Evolutionary conservation across 768 basidiomycete species (phyloP).

Genomic region (Amanita pseudoporphyria): DNA sequence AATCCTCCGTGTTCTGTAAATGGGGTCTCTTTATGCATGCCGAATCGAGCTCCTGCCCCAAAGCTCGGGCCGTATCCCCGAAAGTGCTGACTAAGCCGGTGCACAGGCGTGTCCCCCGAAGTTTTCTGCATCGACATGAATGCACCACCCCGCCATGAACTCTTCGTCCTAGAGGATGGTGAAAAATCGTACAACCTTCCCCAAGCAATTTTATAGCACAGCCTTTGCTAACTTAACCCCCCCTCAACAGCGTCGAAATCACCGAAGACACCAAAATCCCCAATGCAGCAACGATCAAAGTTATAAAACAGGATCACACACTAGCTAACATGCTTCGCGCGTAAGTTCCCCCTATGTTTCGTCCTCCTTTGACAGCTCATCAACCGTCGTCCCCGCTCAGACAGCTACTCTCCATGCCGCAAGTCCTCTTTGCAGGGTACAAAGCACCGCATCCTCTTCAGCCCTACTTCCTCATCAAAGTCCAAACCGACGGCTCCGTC

Average conservation of each 20-base stretch:
- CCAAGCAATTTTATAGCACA: constrained; percentile 30
- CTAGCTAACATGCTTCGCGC: constrained; percentile 94
- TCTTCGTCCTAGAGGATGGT: constrained; percentile 86
- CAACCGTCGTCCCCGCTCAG: constrained; percentile 27
- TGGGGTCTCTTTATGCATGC: too few species aligned
- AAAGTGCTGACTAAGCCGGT: too few species aligned
- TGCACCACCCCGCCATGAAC: constrained; percentile 87
- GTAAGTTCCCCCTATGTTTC: constrained; percentile 27
- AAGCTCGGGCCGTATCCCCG: too few species aligned
- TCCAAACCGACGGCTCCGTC: constrained; percentile 85
- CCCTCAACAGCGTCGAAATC: constrained; percentile 62
- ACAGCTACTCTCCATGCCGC: constrained; percentile 82
- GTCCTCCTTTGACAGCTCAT: constrained; percentile 1
- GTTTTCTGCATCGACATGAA: constrained; percentile 53
- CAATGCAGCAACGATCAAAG: constrained; percentile 90
- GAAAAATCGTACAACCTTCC: constrained; percentile 61
- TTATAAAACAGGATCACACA: constrained; percentile 97
- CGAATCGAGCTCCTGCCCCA: too few species aligned
- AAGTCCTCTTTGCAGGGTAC: constrained; percentile 94
- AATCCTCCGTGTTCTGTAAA: too few species aligned
- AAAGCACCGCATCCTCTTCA: constrained; percentile 96
- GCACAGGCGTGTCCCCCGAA: too few species aligned
- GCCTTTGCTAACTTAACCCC: constrained; percentile 6
- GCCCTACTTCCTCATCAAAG: constrained; percentile 88
- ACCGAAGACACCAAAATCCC: constrained; percentile 96